Base-by-base conservation (phyloP, 257 asterid species). In the Apocynum venetum region DNA sequence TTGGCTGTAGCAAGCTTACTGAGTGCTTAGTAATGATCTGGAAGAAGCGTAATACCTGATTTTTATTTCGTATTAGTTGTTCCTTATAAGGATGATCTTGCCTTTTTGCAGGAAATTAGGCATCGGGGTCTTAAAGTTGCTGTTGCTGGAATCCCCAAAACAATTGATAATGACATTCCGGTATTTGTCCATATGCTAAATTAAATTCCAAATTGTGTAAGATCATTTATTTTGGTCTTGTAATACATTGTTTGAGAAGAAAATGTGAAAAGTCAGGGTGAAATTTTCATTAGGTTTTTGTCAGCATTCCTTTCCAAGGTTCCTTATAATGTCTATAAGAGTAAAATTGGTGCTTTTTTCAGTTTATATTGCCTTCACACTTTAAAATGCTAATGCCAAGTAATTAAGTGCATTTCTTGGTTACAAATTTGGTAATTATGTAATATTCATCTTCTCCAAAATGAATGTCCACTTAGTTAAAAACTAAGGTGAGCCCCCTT, bases 151-250 rank as follows among this genome's bases (percentile, higher is more conserved):
- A 87, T 94, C 72, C 98, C 98, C 82, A 94, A 94, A 88, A 94
- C 98, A 81, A 94, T 94, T 83, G 98, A 94, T 84, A 94, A 94
- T 83, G 98, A 92, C 86, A 91, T 94, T 81, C 97, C 96, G 89
- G 98, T 94, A 91, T n/a, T 78, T 76, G 7, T 77, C 83, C 9
- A 60, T 31, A 75, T 43, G 64, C 3, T 3, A 53, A 13, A 13
- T 19, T 41, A 41, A 41, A 38, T 38, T 19, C 49, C 46, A 66
- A 14, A 20, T 40, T 40, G 31, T 65, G 40, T 66, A 66, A 66
- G 49, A 66, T 15, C 31, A 17, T 4, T 66, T 65, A 1, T 14
- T 65, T 38, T 25, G 31, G 31, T 25, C 31, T 25, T 25, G 31
- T 25, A 25, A 25, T 25, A 25, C 31, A 25, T 25, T 38, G 13